phyloP scores from a whole-genome alignment of 2,329 filamentous ascomycete genomes.

The Hymenoscyphus occultus region DNA sequence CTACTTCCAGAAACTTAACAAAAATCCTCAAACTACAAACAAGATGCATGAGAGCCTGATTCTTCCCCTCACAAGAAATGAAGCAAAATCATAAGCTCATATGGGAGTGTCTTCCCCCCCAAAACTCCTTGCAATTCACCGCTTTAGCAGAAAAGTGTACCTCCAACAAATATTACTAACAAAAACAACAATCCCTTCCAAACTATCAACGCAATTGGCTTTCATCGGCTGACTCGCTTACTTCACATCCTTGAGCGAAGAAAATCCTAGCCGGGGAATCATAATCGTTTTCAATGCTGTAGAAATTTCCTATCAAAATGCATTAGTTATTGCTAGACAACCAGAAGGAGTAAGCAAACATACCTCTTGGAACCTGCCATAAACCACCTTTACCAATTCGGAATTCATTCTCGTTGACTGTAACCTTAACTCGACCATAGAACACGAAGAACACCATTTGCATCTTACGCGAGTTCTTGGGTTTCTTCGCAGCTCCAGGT shows the following conservation, averaged over 20 bases:
- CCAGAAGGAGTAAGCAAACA: constrained; percentile 37
- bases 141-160: not conserved
- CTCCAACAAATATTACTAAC: not conserved
- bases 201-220: not conserved
- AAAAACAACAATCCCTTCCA: constrained; percentile 3
- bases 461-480: constrained; percentile 93
- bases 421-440: constrained; percentile 76
- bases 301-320: constrained; percentile 72
- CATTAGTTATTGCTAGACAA: constrained; percentile 17
- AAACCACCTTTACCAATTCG: constrained; percentile 83
- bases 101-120: not conserved
- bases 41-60: not conserved
- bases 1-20: not conserved
- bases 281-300: constrained; percentile 82
- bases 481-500: constrained; percentile 76
- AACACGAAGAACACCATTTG: constrained; percentile 96
- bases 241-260: constrained; percentile 83
- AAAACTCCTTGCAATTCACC: not conserved
- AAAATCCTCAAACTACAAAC: constrained; percentile 3
- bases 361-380: constrained; percentile 94
- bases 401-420: constrained; percentile 72
- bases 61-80: not conserved
- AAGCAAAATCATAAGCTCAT: constrained; percentile 3
- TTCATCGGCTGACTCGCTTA: constrained; percentile 16
- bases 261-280: constrained; percentile 74